phyloP scores from a whole-genome alignment of 2,329 filamentous ascomycete species.

The Pezicula rhizophila region DNA sequence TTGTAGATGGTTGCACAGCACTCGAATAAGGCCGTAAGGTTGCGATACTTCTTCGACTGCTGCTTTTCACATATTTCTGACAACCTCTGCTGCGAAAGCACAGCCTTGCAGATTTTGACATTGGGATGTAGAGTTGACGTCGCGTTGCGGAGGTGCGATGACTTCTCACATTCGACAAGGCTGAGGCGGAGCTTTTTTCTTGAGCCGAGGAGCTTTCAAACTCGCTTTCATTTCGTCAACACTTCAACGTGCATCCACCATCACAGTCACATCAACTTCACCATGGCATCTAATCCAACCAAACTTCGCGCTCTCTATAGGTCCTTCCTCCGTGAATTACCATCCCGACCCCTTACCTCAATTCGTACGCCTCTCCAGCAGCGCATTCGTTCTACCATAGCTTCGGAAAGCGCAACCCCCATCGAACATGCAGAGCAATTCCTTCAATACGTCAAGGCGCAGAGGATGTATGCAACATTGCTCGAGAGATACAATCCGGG shows the following conservation, averaged over 20 bases:
- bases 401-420: slow-evolving; percentile 27
- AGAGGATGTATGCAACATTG: slow-evolving; percentile 74
- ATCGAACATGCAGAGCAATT: slow-evolving; percentile 66
- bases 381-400: slow-evolving; percentile 61
- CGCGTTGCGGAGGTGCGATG: no score
- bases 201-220: no score
- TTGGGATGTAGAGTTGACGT: not conserved
- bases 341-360: slow-evolving; percentile 51
- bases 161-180: not conserved
- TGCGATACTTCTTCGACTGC: not conserved
- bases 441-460: slow-evolving; percentile 74
- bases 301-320: slow-evolving; percentile 77
- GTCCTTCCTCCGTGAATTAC: slow-evolving; percentile 81
- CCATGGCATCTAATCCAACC: slow-evolving; percentile 32
- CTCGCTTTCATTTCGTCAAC: no score
- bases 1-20: not conserved
- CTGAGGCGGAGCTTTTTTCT: not conserved
- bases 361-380: slow-evolving; percentile 62
- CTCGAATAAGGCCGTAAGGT: not conserved
- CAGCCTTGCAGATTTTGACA: slow-evolving; percentile 6
- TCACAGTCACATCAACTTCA: not conserved
- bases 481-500: slow-evolving; percentile 92
- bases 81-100: no score
- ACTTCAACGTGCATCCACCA: no score
- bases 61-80: no score